Conservation (phyloP, 2,329 filamentous ascomycete genomes). For the Colletotrichum sp. region DNA sequence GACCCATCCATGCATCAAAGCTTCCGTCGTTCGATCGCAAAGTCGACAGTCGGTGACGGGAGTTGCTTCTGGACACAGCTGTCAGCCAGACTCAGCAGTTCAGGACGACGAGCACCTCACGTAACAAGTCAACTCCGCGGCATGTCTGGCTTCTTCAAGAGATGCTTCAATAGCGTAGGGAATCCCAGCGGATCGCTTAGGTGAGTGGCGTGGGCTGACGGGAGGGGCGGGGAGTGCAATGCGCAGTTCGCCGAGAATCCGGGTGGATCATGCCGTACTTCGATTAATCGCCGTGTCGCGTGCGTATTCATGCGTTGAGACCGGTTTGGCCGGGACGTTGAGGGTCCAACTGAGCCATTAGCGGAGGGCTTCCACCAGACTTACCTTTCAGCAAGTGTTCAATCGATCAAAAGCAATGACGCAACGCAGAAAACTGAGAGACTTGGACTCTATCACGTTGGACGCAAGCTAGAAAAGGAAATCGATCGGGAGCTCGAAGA, state of each 20-base stretch:
- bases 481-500: background rate
- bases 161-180: background rate
- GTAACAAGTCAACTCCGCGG: background rate
- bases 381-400: background rate
- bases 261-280: background rate
- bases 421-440: background rate
- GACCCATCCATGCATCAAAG: background rate
- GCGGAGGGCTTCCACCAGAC: background rate
- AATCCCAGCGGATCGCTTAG: background rate
- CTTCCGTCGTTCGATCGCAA: background rate
- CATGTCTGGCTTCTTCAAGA: background rate
- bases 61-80: background rate
- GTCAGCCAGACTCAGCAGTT: background rate
- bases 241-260: background rate
- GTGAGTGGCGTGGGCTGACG: background rate
- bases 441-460: background rate
- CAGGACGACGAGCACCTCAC: background rate
- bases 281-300: background rate
- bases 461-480: background rate
- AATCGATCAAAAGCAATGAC: background rate
- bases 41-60: background rate
- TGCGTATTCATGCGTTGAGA: background rate
- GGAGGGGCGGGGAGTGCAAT: background rate
- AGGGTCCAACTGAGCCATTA: conserved; percentile 8
- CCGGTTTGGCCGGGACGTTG: conserved; percentile 1